Percentiles rank a stretch among this genome's conserved stretches.
Conservation (phyloP, 192 early-diverging fungal species). For the Umbelopsis isabellina region DNA sequence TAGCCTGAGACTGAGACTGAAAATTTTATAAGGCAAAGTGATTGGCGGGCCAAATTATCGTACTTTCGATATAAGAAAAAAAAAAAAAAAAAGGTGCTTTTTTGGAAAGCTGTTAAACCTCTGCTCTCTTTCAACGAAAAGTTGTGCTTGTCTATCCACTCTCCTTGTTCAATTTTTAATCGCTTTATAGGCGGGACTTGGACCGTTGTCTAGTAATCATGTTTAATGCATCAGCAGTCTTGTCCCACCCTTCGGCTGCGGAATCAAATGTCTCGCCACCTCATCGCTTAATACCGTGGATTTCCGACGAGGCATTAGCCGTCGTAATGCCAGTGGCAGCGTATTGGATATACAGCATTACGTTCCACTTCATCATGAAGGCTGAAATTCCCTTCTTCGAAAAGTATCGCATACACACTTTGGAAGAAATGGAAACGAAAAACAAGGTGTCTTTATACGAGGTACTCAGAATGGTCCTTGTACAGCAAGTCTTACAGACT, state of each 20-base stretch:
- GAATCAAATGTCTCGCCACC: constrained; percentile 5
- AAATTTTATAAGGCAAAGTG: no score
- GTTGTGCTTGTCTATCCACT: not conserved
- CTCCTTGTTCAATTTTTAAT: not conserved
- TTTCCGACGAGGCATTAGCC: constrained; percentile 55
- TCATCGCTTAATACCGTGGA: constrained; percentile 35
- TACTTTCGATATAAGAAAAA: no score
- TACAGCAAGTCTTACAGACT: constrained; percentile 72
- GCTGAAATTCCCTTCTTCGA: constrained; percentile 66
- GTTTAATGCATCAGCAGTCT: constrained; percentile 18
- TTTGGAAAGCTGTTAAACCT: not conserved
- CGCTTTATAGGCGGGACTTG: not conserved
- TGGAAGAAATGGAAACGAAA: constrained; percentile 45
- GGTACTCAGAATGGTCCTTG: constrained; percentile 63
- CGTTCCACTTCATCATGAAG: constrained; percentile 64
- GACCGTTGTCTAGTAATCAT: not conserved
- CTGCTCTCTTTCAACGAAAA: not conserved
- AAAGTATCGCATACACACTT: constrained; percentile 69
- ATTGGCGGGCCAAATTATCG: no score
- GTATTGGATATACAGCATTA: constrained; percentile 71
- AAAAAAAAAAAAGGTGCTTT: no score
- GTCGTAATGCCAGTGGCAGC: constrained; percentile 59
- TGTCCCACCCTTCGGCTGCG: constrained; percentile 15
- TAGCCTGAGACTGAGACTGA: no score
- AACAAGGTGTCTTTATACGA: constrained; percentile 70